Percentiles rank a stretch among this genome's conserved stretches.
phyloP scores from a whole-genome alignment of 805 yeast genomes.

The Lipomyces sp. region DNA sequence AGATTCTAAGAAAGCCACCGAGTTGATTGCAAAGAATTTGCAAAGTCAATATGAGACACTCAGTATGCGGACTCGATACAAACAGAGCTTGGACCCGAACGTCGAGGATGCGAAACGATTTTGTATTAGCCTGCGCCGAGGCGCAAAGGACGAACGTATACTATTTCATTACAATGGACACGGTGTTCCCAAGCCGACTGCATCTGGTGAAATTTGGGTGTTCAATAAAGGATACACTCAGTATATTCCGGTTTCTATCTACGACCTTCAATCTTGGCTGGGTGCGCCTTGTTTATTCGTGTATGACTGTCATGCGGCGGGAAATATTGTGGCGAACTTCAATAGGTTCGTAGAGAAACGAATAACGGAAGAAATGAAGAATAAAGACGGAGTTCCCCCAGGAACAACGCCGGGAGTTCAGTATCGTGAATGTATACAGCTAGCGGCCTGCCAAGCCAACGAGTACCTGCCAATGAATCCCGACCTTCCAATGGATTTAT shows the following conservation, averaged over 20 bases:
- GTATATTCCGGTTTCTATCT: slow-evolving; percentile 93
- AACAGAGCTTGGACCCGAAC: slow-evolving; percentile 89
- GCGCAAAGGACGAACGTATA: slow-evolving; percentile 91
- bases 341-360: slow-evolving; percentile 88
- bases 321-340: slow-evolving; percentile 87
- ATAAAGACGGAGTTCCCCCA: slow-evolving; percentile 44
- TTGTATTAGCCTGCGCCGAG: slow-evolving; percentile 83
- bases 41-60: slow-evolving; percentile 89
- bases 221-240: slow-evolving; percentile 97
- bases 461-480: slow-evolving; percentile 93
- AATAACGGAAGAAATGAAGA: slow-evolving; percentile 68
- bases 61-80: slow-evolving; percentile 84
- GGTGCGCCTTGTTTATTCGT: slow-evolving; percentile 98
- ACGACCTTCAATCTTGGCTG: slow-evolving; percentile 93
- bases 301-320: slow-evolving; percentile 93
- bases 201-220: slow-evolving; percentile 97
- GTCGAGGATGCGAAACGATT: slow-evolving; percentile 94
- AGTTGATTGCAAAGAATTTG: slow-evolving; percentile 83
- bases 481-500: slow-evolving; percentile 91
- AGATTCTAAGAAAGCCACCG: slow-evolving; percentile 89
- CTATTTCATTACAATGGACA: slow-evolving; percentile 96
- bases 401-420: slow-evolving; percentile 64
- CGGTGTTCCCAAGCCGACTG: slow-evolving; percentile 97
- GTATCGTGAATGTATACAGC: slow-evolving; percentile 84
- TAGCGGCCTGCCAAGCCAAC: slow-evolving; percentile 88